Percentiles rank a stretch among this genome's conserved stretches.
phyloP scores from a whole-genome alignment of 768 basidiomycete species.

The Mycena sanguinolenta region DNA sequence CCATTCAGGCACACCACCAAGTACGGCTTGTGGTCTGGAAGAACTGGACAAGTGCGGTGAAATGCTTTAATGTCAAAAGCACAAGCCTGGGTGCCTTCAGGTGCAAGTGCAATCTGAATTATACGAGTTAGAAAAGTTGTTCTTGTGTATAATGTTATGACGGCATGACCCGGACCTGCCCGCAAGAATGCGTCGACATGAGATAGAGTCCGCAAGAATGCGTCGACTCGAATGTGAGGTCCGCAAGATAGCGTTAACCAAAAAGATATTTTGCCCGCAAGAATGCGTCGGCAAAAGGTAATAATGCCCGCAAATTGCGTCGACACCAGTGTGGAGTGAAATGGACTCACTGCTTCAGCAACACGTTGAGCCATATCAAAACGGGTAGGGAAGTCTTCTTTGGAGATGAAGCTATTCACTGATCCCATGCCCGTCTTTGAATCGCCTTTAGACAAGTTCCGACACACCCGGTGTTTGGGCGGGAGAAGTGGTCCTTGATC shows the following conservation, averaged over 20 bases:
- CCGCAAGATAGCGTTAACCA: conserved; percentile 1
- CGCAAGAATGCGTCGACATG: not conserved
- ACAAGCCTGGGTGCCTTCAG: conserved; percentile 40
- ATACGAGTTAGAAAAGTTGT: not conserved
- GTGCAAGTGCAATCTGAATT: conserved; percentile 41
- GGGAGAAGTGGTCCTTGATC: conserved; percentile 6
- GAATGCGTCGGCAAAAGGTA: too few relatives aligned
- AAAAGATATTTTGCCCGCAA: too few relatives aligned
- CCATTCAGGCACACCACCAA: conserved; percentile 29
- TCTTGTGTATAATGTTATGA: not conserved
- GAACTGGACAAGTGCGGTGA: conserved; percentile 39
- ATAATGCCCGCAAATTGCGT: not conserved
- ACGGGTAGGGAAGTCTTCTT: conserved; percentile 28
- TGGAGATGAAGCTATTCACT: conserved; percentile 26
- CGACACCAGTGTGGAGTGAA: conserved; percentile 18
- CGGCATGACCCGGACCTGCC: conserved; percentile 6
- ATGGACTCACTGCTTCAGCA: conserved; percentile 22
- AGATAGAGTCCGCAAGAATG: too few relatives aligned
- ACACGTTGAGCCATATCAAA: conserved; percentile 25
- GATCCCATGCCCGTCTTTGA: not conserved
- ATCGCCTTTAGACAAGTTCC: conserved; percentile 21
- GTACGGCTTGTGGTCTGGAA: conserved; percentile 38
- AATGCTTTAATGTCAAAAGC: conserved; percentile 41
- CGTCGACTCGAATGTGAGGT: not conserved
- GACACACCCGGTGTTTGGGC: conserved; percentile 19